Percentiles rank a stretch among this genome's conserved stretches.
Conservation (phyloP, 148 eudicot genomes). For the Hydrangea macrophylla region DNA sequence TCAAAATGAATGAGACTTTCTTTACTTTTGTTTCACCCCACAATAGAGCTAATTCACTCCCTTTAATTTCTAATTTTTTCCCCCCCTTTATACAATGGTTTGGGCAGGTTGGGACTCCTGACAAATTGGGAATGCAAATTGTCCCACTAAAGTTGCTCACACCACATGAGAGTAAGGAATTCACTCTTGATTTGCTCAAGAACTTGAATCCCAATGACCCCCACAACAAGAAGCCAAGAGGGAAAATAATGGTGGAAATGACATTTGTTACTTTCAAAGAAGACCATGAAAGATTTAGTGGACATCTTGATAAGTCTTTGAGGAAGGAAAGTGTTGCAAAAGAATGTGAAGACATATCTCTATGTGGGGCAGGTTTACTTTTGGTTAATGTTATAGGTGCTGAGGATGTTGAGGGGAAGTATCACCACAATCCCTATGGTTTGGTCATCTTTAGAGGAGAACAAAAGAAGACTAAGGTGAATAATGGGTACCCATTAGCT, state of each 20-base stretch:
- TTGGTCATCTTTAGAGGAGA: slow-evolving; percentile 63
- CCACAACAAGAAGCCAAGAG: slow-evolving; percentile 65
- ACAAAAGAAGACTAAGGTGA: slow-evolving; percentile 67
- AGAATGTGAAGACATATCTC: slow-evolving; percentile 17
- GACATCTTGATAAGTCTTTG: slow-evolving; percentile 13
- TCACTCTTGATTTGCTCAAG: slow-evolving; percentile 57
- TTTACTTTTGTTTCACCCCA: no score
- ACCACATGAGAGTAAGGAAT: slow-evolving; percentile 49
- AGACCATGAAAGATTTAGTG: slow-evolving; percentile 47
- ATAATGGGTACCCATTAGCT: background rate
- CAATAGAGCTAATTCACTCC: no score
- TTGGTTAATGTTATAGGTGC: slow-evolving; percentile 55
- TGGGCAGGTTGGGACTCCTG: slow-evolving; percentile 69
- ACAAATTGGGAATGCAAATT: slow-evolving; percentile 76
- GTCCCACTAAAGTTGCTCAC: slow-evolving; percentile 52
- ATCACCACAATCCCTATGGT: slow-evolving; percentile 61
- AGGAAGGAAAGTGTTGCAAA: slow-evolving; percentile 18
- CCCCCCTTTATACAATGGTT: background rate
- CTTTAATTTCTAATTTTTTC: no score
- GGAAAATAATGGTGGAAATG: slow-evolving; percentile 53
- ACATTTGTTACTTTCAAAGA: slow-evolving; percentile 61
- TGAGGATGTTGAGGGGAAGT: slow-evolving; percentile 62
- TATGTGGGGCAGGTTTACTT: slow-evolving; percentile 59
- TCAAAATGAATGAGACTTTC: no score
- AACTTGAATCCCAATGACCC: slow-evolving; percentile 44